These are phyloP conservation scores for Candida ulmi DNA, from an alignment of 805 yeast species.

Conservation along the genomic window DNA sequence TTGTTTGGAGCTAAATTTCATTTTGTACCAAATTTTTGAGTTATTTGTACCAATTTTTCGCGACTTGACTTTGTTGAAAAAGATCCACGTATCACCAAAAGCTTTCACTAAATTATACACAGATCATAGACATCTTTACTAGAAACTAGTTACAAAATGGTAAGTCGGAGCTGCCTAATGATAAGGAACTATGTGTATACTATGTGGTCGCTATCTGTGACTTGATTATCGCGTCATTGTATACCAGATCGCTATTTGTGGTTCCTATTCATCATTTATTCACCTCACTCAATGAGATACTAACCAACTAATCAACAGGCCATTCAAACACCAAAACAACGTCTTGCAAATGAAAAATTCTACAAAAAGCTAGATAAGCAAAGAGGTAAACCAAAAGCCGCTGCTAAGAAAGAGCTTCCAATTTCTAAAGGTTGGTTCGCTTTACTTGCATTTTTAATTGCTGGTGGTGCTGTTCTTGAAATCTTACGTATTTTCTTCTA, in stretches of 20 bases:
- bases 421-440: constrained; percentile 61
- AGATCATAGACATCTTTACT: no score
- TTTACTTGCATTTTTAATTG: constrained; percentile 56
- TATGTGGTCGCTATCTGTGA: no score
- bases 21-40: no score
- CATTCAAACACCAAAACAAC: constrained; percentile 79
- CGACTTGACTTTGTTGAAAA: not conserved
- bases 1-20: no score
- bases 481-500: constrained; percentile 50
- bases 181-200: no score
- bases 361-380: constrained; percentile 67
- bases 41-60: no score
- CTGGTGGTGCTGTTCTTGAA: constrained; percentile 82
- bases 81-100: not conserved
- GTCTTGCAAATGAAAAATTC: constrained; percentile 80
- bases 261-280: no score
- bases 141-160: no score
- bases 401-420: constrained; percentile 39
- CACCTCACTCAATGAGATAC: no score
- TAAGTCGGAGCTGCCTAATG: no score
- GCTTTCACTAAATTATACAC: not conserved
- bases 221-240: no score
- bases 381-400: constrained; percentile 64
- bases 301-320: constrained; percentile 34
- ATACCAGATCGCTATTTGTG: no score